Evolutionary conservation across 768 basidiomycete species (phyloP), one percentile per base, ranked within the genome.

Genomic region (Solioccasus polychromus): DNA sequence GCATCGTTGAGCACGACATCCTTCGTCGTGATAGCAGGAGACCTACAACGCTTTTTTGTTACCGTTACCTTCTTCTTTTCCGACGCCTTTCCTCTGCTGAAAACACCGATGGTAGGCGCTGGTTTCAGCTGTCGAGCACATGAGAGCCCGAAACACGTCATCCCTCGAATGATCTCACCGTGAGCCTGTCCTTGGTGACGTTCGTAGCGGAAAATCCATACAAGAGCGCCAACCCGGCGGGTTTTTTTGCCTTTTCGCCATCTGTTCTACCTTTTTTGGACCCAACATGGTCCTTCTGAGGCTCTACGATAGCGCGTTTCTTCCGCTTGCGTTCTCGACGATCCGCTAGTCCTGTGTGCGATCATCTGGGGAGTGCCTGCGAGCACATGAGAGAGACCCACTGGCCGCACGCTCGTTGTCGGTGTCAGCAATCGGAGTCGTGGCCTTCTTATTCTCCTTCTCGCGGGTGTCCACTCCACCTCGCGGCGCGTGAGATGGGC

Each of bases 271-370:
- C 26, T 42, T 59, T 36, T 47, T 45, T 34, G 39, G 20, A 44
- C 18, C 34, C 18, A 2, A 38, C 42, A 31, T 45, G 48, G 41
- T 46, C 48, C 39, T 52, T 49, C 26, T 46, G 49, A 18, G 46
- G 35, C 23, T 70, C 59, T 29, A 82, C 70, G 29, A 85, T 80
- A 3, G 71, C 74, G 18, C 75, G 75, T 56, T 79, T 86, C 19
- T 65, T 64, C 42, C 78, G 76, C 60, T 83, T 82, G 35, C 80
- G 73, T 49, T 85, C 78, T 12, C 83, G 77, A 22, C 88, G 77
- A 51, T 83, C 82, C 10, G 73, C 68, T 11, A 86, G 64, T 44
- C 86, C 87, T 90, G 32, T 19, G 18, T 10, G 20, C 20, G 12
- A 34, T 19, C 25, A 4, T 18, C 42, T 3, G 19, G 23, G 24